phyloP scores from a whole-genome alignment of 1,139 yeast species.

The Saccharomyces hybrid region DNA sequence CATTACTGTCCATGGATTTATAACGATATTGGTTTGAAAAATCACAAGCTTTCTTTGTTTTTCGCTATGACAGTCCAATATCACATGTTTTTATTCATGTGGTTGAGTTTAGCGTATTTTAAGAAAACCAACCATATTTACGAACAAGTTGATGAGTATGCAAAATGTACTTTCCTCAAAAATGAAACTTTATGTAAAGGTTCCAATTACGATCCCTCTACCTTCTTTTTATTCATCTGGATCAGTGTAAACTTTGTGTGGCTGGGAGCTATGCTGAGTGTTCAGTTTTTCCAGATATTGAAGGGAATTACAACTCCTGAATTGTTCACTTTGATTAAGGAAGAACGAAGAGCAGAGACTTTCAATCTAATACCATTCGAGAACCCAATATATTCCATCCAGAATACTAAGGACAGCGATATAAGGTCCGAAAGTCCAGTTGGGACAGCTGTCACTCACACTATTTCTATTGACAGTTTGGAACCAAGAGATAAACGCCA shows the following conservation, averaged over 20 bases:
- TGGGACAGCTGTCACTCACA: constrained; percentile 20
- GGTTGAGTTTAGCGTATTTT: constrained; percentile 41
- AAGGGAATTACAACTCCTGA: constrained; percentile 76
- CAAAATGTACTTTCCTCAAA: constrained; percentile 39
- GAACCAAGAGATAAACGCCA: background rate
- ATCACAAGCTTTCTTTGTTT: constrained; percentile 69
- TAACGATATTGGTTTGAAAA: constrained; percentile 80
- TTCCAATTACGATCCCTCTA: constrained; percentile 44
- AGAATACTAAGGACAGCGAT: background rate
- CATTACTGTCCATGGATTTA: constrained; percentile 94
- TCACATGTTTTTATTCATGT: constrained; percentile 42
- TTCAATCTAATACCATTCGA: background rate
- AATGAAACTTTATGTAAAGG: constrained; percentile 54
- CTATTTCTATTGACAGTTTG: constrained; percentile 19
- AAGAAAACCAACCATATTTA: constrained; percentile 30
- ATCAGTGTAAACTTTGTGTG: constrained; percentile 54
- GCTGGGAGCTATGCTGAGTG: constrained; percentile 54
- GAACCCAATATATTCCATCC: background rate
- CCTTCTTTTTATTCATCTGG: constrained; percentile 51
- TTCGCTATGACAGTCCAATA: constrained; percentile 52
- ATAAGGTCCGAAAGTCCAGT: constrained; percentile 4
- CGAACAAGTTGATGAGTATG: constrained; percentile 18
- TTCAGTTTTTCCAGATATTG: constrained; percentile 66
- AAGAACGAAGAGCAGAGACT: constrained; percentile 2
- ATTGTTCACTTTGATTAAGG: constrained; percentile 34